phyloP scores from a whole-genome alignment of 176 grass and related monocot species.

The Metroxylon sagu region DNA sequence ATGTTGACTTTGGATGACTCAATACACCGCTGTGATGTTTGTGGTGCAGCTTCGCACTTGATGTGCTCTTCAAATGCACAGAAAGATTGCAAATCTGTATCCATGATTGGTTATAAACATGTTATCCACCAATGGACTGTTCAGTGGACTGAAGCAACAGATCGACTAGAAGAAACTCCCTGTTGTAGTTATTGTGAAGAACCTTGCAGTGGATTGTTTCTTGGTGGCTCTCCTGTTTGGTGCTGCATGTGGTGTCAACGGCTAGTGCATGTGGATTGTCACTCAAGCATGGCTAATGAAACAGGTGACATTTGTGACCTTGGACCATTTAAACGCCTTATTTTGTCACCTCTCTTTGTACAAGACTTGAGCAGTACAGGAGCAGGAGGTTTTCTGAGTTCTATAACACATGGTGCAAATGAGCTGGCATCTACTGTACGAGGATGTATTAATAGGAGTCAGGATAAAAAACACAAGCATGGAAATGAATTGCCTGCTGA shows the following conservation, averaged over 20 bases:
- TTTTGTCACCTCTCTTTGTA: constrained; percentile 23
- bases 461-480: constrained; percentile 7
- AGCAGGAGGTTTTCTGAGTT: constrained; percentile 9
- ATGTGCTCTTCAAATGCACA: constrained; percentile 16
- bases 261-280: constrained; percentile 24
- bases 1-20: constrained; percentile 6
- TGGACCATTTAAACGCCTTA: constrained; percentile 21
- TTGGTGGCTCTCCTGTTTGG: constrained; percentile 20
- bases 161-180: constrained; percentile 20
- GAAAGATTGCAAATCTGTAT: constrained; percentile 23
- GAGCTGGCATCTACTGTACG: constrained; percentile 22
- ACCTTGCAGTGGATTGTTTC: constrained; percentile 21
- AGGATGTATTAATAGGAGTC: constrained; percentile 12
- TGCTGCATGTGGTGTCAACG: constrained; percentile 25
- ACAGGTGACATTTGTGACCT: constrained; percentile 26
- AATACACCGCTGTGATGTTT: constrained; percentile 18
- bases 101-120: constrained; percentile 19
- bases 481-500: constrained; percentile 23
- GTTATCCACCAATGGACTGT: constrained; percentile 28
- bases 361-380: constrained; percentile 5
- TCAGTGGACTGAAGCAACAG: constrained; percentile 13
- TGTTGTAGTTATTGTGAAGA: constrained; percentile 30
- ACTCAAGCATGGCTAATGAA: constrained; percentile 15
- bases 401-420: constrained; percentile 30
- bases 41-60: constrained; percentile 21